A percentile compares a stretch with the other conserved stretches of the same genome.
Evolutionary conservation across 768 basidiomycete genomes (phyloP).

Genomic region (Hortiboletus flavorubellus): DNA sequence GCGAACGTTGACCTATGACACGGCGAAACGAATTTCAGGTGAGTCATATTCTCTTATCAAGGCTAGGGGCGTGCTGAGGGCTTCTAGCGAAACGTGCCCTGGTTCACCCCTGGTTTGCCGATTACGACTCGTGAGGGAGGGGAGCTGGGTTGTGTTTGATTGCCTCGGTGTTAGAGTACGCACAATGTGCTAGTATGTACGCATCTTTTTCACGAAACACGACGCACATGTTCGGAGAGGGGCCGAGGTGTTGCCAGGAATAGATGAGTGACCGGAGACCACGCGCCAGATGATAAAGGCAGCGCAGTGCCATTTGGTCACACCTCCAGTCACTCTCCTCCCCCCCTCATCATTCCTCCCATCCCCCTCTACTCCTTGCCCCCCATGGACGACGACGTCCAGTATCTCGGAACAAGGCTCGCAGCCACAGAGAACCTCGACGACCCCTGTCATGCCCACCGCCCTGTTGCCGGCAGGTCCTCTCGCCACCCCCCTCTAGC

Average conservation of each 20-base stretch:
- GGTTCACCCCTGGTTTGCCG: constrained; percentile 47
- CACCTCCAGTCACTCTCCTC: constrained; percentile 24
- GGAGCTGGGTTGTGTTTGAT: background rate
- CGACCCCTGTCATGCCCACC: constrained; percentile 24
- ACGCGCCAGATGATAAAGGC: constrained; percentile 28
- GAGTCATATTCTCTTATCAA: constrained; percentile 19
- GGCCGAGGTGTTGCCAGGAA: constrained; percentile 25
- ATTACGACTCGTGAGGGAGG: constrained; percentile 40
- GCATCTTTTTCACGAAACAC: no score
- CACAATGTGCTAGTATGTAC: constrained; percentile 10
- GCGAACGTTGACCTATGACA: constrained; percentile 81
- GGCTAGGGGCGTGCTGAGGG: constrained; percentile 1
- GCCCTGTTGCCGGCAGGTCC: constrained; percentile 44
- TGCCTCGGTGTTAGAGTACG: constrained; percentile 19
- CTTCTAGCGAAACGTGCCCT: constrained; percentile 55
- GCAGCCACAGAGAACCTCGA: constrained; percentile 29
- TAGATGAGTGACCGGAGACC: constrained; percentile 21
- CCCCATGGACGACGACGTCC: constrained; percentile 57
- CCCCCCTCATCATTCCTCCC: constrained; percentile 8
- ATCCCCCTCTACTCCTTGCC: background rate
- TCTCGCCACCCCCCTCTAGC: constrained; percentile 9
- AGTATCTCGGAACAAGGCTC: constrained; percentile 50
- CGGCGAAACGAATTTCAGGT: constrained; percentile 91
- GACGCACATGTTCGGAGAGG: background rate
- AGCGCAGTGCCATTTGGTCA: constrained; percentile 33